These are phyloP conservation scores for Exophiala sp. DNA, from an alignment of 2,329 filamentous ascomycete genomes.

Conservation along the genomic window DNA sequence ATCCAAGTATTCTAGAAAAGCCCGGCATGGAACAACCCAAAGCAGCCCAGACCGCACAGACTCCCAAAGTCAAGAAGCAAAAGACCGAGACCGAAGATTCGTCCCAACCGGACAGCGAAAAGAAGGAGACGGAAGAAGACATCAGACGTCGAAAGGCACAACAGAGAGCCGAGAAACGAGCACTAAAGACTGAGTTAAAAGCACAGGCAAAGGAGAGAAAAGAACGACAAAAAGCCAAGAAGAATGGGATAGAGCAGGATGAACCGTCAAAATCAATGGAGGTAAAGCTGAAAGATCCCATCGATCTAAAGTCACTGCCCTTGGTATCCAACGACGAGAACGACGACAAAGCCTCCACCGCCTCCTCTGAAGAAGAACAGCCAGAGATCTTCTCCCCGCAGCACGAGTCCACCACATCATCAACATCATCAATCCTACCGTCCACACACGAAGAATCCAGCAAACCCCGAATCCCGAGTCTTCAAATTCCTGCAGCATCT, in stretches of 20 bases:
- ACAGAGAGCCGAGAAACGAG: conserved; percentile 47
- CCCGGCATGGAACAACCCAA: conserved; percentile 13
- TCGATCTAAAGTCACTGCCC: conserved; percentile 1
- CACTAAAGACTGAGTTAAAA: conserved; percentile 38
- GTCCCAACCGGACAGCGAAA: conserved; percentile 18
- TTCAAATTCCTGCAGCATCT: conserved; percentile 23
- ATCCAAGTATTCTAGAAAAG: conserved; percentile 13
- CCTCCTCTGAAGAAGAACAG: conserved; percentile 40
- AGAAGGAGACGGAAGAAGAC: conserved; percentile 37
- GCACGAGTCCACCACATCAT: conserved; percentile 56
- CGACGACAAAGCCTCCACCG: conserved; percentile 33
- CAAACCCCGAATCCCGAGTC: conserved; percentile 1
- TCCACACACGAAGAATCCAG: conserved; percentile 14
- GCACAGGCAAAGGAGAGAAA: conserved; percentile 30
- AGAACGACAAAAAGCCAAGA: conserved; percentile 40
- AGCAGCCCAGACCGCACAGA: conserved; percentile 11
- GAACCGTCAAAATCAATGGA: conserved; percentile 33
- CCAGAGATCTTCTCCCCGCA: conserved; percentile 34
- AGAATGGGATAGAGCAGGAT: conserved; percentile 31
- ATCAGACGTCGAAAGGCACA: conserved; percentile 40
- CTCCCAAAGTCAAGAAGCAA: conserved; percentile 20
- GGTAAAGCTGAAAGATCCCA: conserved; percentile 12
- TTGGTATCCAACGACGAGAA: conserved; percentile 25
- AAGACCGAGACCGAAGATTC: conserved; percentile 26
- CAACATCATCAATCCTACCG: conserved; percentile 63